Conservation (phyloP, 1,139 yeast species). For the Yamadazyma pseudoaaseri region DNA sequence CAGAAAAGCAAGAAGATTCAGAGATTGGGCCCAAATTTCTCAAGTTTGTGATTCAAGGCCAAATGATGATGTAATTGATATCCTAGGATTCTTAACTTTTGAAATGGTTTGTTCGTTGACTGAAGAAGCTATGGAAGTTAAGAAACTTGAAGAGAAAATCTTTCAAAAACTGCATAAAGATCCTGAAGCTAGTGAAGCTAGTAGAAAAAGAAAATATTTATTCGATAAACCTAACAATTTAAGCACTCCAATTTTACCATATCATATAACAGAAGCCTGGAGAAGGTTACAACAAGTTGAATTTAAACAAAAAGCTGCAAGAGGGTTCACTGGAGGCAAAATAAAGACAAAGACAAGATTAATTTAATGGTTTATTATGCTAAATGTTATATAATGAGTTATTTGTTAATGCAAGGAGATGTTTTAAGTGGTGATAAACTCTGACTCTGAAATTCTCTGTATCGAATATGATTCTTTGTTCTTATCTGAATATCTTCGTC, state of each 20-base stretch:
- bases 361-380: slow-evolving; percentile 20
- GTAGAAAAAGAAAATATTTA: slow-evolving; percentile 54
- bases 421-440: slow-evolving; percentile 14
- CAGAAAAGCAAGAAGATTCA: slow-evolving; percentile 84
- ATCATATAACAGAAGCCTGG: slow-evolving; percentile 92
- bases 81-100: slow-evolving; percentile 89
- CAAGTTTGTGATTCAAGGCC: slow-evolving; percentile 88
- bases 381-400: slow-evolving; percentile 1
- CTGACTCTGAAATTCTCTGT: slow-evolving; percentile 36
- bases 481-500: slow-evolving; percentile 25
- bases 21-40: slow-evolving; percentile 94
- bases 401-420: slow-evolving; percentile 3
- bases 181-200: slow-evolving; percentile 20
- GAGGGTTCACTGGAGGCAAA: slow-evolving; percentile 78
- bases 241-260: slow-evolving; percentile 76
- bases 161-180: slow-evolving; percentile 31
- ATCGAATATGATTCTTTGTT: slow-evolving; percentile 29
- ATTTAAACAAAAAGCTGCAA: slow-evolving; percentile 61
- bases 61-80: slow-evolving; percentile 94
- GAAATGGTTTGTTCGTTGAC: slow-evolving; percentile 95
- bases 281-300: slow-evolving; percentile 68
- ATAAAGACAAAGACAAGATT: slow-evolving; percentile 41
- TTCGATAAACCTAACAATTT: slow-evolving; percentile 92
- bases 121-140: slow-evolving; percentile 84
- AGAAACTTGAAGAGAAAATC: slow-evolving; percentile 60